phyloP scores from a whole-genome alignment of 352 stramenopile species.

The Phytophthora constricta region DNA sequence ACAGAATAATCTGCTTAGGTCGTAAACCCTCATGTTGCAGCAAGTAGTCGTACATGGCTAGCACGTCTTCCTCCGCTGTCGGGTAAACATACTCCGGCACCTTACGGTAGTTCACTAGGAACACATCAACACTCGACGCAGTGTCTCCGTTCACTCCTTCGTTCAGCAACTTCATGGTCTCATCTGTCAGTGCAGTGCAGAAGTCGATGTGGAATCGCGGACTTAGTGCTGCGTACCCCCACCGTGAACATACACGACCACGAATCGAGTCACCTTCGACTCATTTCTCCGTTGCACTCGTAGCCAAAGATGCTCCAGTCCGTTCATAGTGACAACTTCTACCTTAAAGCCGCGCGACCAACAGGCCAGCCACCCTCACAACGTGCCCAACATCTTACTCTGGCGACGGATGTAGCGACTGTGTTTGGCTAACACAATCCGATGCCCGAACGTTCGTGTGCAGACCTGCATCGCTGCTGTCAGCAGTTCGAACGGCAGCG shows the following conservation, averaged over 20 bases:
- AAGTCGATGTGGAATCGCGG: slow-evolving; percentile 28
- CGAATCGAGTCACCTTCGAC: slow-evolving; percentile 18
- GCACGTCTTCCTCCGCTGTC: slow-evolving; percentile 21
- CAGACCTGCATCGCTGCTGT: slow-evolving; percentile 31
- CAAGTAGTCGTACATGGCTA: slow-evolving; percentile 34
- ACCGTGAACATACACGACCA: slow-evolving; percentile 51
- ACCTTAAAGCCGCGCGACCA: slow-evolving; percentile 29
- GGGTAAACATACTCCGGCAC: slow-evolving; percentile 31
- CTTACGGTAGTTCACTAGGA: slow-evolving; percentile 45
- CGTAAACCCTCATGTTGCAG: slow-evolving; percentile 17
- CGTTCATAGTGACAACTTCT: slow-evolving; percentile 36
- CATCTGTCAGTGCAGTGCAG: slow-evolving; percentile 3
- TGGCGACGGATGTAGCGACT: slow-evolving; percentile 34
- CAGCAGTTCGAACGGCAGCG: slow-evolving; percentile 47
- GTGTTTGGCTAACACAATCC: slow-evolving; percentile 28
- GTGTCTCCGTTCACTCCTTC: slow-evolving; percentile 1
- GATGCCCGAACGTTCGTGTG: slow-evolving; percentile 31
- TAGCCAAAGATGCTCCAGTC: slow-evolving; percentile 64
- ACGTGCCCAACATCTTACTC: slow-evolving; percentile 29
- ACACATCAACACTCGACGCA: slow-evolving; percentile 18
- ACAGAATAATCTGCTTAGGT: slow-evolving; percentile 29
- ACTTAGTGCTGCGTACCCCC: slow-evolving; percentile 38
- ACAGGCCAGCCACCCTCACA: slow-evolving; percentile 29
- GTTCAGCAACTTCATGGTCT: slow-evolving; percentile 19
- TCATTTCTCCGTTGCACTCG: neutral